Evolutionary conservation across 495 filamentous ascomycete genomes (phyloP).

Genomic region (Xylaria flabelliformis): DNA sequence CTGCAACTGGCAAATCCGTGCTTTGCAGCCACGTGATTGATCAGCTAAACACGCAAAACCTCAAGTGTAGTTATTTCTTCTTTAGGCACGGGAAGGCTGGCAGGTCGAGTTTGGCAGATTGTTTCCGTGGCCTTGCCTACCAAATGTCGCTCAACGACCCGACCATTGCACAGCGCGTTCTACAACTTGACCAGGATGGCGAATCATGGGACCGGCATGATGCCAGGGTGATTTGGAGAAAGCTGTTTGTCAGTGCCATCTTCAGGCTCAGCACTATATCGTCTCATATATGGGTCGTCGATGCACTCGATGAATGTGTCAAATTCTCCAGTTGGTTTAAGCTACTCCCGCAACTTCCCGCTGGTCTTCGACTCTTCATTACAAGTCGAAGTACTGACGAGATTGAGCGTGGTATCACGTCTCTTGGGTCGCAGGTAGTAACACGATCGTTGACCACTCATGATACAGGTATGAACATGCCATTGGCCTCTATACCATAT

Average conservation of each 20-base stretch:
- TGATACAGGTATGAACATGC: slow-evolving; percentile 20
- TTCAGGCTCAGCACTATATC: slow-evolving; percentile 27
- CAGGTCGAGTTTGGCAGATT: slow-evolving; percentile 29
- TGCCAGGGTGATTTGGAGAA: slow-evolving; percentile 34
- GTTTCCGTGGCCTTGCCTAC: slow-evolving; percentile 36
- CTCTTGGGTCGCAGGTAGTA: slow-evolving; percentile 25
- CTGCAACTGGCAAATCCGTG: slow-evolving; percentile 41
- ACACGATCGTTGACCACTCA: slow-evolving; percentile 21
- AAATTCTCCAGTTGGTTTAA: slow-evolving; percentile 28
- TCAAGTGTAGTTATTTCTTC: slow-evolving; percentile 40
- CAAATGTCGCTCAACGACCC: slow-evolving; percentile 40
- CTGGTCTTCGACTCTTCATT: slow-evolving; percentile 30
- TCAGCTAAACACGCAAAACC: slow-evolving; percentile 25
- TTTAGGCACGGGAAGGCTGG: slow-evolving; percentile 29
- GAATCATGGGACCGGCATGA: slow-evolving; percentile 28
- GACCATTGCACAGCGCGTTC: slow-evolving; percentile 24
- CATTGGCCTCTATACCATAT: slow-evolving; percentile 14
- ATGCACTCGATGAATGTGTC: slow-evolving; percentile 35
- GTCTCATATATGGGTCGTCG: slow-evolving; percentile 40
- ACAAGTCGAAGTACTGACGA: slow-evolving; percentile 35
- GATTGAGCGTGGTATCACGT: slow-evolving; percentile 27
- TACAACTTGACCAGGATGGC: slow-evolving; percentile 25
- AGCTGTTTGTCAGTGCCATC: slow-evolving; percentile 33
- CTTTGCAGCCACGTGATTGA: slow-evolving; percentile 39
- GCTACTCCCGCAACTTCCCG: slow-evolving; percentile 31